Evolutionary conservation across 1,139 yeast genomes (phyloP), one percentile per base, ranked within the genome.

Genomic region (Taphrina betulina): DNA sequence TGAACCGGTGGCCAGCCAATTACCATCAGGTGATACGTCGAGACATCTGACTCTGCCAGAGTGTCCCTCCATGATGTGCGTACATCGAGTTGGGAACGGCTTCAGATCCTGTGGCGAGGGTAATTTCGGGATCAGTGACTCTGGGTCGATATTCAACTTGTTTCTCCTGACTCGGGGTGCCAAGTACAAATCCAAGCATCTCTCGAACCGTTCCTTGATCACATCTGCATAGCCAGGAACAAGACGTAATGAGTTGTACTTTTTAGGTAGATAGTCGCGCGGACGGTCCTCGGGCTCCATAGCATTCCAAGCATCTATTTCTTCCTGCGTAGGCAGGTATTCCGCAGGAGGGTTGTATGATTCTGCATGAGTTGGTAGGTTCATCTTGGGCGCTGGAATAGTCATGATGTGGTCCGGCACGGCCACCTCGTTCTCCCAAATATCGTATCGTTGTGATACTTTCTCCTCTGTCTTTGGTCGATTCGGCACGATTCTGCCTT

Each of bases 261-360:
- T 89, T 69, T 85, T 84, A 20, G 98, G 97, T 28, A 90, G 61
- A 67, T 81, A 89, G 28, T 51, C 56, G 19, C 52, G 53, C 4
- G 44, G 40, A 64, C 96, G 78, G 63, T 89, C 96, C 57, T 76
- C 73, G 24, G 92, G 89, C 48, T 84, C 94, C 55, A 76, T 72
- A 53, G 78, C 78, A 62, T 81, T 79, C 92, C 95, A 87, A 63
- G 78, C 75, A 62, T 82, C 77, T 61, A 74, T 74, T 68, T 92
- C 98, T 66, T 89, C 92, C 55, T 81, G 85, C 12, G 81, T 82
- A 60, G 87, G 74, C 63, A 92, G 72, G 67, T 92, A 92, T 73
- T 92, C 99, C 68, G 79, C 96, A 12, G 99, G 99, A 43, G 99
- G 99, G 67, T 92, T 92, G 71, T 92, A 92, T 65, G 95, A 83